Percentiles rank a stretch among this genome's conserved stretches.
Evolutionary conservation across 768 basidiomycete genomes (phyloP).

Genomic region (Paxillus involutus): DNA sequence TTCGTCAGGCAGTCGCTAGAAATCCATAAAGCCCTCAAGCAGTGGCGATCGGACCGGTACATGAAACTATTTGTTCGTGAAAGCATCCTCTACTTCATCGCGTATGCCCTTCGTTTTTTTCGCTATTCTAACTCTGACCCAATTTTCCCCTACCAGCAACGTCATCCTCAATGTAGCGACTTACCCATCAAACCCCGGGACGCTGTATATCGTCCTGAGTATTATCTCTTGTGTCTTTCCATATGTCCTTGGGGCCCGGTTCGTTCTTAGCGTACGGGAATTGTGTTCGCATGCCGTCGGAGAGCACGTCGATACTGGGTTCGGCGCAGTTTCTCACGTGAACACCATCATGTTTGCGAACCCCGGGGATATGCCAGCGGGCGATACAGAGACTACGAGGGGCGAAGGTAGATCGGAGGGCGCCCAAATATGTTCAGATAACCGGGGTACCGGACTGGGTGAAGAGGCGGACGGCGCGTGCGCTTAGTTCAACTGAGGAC

Average conservation of each 20-base stretch:
- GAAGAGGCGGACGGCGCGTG: too few species aligned
- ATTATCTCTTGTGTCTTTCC: background rate
- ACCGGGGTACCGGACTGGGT: too few species aligned
- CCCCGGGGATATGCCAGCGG: background rate
- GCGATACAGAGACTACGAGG: too few species aligned
- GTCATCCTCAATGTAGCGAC: background rate
- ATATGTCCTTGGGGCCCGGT: constrained; percentile 6
- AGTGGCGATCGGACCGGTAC: constrained; percentile 3
- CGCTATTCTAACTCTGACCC: background rate
- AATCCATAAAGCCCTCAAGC: too few species aligned
- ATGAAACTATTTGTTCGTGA: constrained; percentile 7
- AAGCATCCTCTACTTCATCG: constrained; percentile 10
- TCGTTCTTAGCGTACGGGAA: constrained; percentile 14
- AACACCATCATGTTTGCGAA: background rate
- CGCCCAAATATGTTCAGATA: too few species aligned
- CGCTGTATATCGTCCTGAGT: background rate
- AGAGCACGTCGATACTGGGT: constrained; percentile 14
- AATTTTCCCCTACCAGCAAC: background rate
- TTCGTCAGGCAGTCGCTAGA: too few species aligned
- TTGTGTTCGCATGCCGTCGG: constrained; percentile 1
- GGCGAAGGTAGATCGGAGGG: too few species aligned
- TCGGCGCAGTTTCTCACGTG: background rate
- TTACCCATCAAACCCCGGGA: background rate
- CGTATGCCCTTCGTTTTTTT: constrained; percentile 3
- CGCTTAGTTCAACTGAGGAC: too few species aligned